Evolutionary conservation across 768 basidiomycete genomes (phyloP).

Genomic region (Phlegmacium glaucopus): DNA sequence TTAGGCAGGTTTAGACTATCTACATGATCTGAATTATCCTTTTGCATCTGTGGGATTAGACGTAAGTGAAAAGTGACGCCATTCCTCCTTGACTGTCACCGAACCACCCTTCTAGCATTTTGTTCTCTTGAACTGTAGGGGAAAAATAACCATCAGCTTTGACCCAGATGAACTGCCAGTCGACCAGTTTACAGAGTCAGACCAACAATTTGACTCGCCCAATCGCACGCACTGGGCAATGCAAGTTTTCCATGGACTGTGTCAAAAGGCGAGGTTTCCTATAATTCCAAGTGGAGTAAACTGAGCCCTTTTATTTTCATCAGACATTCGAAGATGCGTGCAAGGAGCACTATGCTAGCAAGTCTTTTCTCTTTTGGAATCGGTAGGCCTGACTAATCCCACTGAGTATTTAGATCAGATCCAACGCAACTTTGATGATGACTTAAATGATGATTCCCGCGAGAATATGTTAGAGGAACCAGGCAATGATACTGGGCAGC

Average conservation of each 20-base stretch:
- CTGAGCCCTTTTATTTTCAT: background rate
- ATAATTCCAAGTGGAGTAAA: background rate
- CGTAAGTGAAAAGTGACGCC: background rate
- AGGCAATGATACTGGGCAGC: background rate
- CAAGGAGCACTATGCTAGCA: constrained; percentile 4
- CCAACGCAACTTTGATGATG: background rate
- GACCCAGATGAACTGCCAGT: background rate
- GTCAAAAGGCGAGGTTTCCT: constrained; percentile 1
- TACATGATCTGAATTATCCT: constrained; percentile 3
- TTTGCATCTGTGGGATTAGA: constrained; percentile 2
- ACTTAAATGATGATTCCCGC: background rate
- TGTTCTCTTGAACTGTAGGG: constrained; percentile 1
- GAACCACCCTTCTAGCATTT: constrained; percentile 2
- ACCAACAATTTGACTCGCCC: background rate
- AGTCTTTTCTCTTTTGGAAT: background rate
- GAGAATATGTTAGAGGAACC: background rate
- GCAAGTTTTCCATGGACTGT: constrained; percentile 2
- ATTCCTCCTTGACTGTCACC: background rate
- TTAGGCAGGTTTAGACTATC: constrained; percentile 6
- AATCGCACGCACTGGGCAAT: background rate
- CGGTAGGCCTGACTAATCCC: background rate
- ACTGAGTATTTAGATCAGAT: background rate
- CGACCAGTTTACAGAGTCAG: background rate
- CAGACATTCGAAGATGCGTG: constrained; percentile 5
- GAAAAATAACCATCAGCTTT: constrained; percentile 1